Evolutionary conservation across 2,329 filamentous ascomycete species (phyloP), one percentile per base, ranked within the genome.

Genomic region (Pestalotiopsis sp.): DNA sequence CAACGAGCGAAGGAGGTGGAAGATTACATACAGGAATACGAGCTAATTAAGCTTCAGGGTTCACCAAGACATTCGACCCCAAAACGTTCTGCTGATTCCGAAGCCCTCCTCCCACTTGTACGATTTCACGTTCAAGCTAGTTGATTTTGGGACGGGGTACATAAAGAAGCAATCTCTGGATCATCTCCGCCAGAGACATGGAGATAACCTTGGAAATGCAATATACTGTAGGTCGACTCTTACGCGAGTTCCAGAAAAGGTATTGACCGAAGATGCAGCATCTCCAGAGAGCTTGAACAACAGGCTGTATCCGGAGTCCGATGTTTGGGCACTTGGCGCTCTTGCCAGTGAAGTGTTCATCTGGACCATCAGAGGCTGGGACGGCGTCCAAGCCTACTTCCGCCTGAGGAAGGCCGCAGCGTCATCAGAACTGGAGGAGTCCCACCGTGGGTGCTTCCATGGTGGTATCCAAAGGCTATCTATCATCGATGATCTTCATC

Each of bases 391-490:
- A 23, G 5, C 9, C 12, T 58, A 58, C 56, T 20, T 9, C 11
- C 4, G 14, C 11, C n/a, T 58, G 11, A 20, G 56, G 11, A 17
- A 11, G 56, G 56, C 56, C 56, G n/a, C 9, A 58, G n/a, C n/a
- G n/a, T 2, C n/a, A 11, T 11, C 9, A 58, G 56, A 11, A 23
- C n/a, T 23, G 11, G 11, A 11, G n/a, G 25, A 58, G 11, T 14
- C 25, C 56, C 56, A 58, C 56, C n/a, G n/a, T 58, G 56, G 56
- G 2, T 58, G 56, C n/a, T 58, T 58, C 56, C 56, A 58, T 58
- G n/a, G 14, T 58, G n/a, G 56, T 11, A 27, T 58, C n/a, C 56
- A 23, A 9, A 20, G 56, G 11, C 56, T 58, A 20, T 11, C n/a
- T 12, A 13, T 58, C 25, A 27, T 58, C n/a, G 56, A 58, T 20